Evolutionary conservation across 2,329 filamentous ascomycete genomes (phyloP), one percentile per base, ranked within the genome.

Genomic region (Metarhizium album): DNA sequence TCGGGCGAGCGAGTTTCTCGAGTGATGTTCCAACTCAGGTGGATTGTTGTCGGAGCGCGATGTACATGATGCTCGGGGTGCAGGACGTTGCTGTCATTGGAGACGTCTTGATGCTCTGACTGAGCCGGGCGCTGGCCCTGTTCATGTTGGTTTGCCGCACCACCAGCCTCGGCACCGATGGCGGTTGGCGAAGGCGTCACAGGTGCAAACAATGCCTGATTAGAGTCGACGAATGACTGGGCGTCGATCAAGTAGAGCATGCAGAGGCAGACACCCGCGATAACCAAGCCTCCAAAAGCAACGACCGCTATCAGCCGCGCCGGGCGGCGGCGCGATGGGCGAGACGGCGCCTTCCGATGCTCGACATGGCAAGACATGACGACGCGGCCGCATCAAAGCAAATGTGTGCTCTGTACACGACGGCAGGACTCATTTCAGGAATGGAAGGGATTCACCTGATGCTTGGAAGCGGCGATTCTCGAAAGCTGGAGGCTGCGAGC

Each of bases 61-160:
- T 60, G 59, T 4, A 66, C 53, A 58, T 76, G 71, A 18, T 70
- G 58, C 38, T 72, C 59, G 1, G 73, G 72, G 54, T 71, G 70
- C 14, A 75, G 53, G 6, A 56, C 31, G 6, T 56, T 54, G 42
- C 29, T 37, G n/a, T n/a, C n/a, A 55, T 48, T 51, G 16, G 22
- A 13, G 5, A 4, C 6, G 29, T 24, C 29, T 11, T 37, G 24
- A 2, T 38, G 11, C 16, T 3, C 9, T 4, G 20, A 8, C 18
- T 42, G 40, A 23, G 40, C 24, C 24, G 40, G 8, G 22, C 18
- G 3, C 3, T 6, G 37, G 4, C n/a, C n/a, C n/a, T n/a, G 37
- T 20, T n/a, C 4, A 3, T 13, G 8, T 40, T 40, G 37, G 37
- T 18, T 18, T 14, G 8, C n/a, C 37, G 18, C 8, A 40, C 14